Evolutionary conservation across 306 rosid species (phyloP), one percentile per base, ranked within the genome.

Genomic region (Casuarina glauca): DNA sequence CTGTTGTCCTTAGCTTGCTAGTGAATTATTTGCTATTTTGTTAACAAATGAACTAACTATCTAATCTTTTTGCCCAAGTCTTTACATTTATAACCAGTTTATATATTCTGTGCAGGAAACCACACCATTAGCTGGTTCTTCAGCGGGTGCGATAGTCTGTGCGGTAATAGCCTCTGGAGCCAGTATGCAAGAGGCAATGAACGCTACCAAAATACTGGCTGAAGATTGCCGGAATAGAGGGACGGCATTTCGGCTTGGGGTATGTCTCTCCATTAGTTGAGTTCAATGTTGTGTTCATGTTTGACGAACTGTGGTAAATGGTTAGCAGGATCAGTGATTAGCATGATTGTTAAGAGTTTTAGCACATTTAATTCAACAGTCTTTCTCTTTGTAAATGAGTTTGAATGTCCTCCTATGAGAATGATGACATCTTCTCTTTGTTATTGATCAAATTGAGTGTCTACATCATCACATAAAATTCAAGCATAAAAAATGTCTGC

Each of bases 201-300:
- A 15, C 55, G 98, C 89, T 53, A 94, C 97, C 74, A 92, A 94
- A 89, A n/a, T 90, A 72, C 86, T 92, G 81, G 97, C 97, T 68
- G 92, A 88, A 50, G 96, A 94, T 91, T 94, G 98, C 78, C 86
- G 98, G 81, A 89, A 44, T 69, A 74, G 84, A 20, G 98, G 98
- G 74, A 94, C 98, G 67, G 98, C 97, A 5, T 94, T 94, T 88
- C 93, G 97, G 61, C 90, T 94, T 68, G 98, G 98, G 93, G 98
- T 94, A 86, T 70, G 50, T 62, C 75, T 82, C 77, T 79, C 9
- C 60, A 82, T 38, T 54, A 10, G 1, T 41, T 71, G 54, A 46
- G 41, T 69, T 66, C 49, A n/a, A 16, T 41, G 43, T 3, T 38
- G 19, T 38, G 9, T 63, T 38, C 38, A 6, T 11, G 7, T 36